Base-by-base conservation (phyloP, 805 yeast species). In the Saturnispora hagleri region DNA sequence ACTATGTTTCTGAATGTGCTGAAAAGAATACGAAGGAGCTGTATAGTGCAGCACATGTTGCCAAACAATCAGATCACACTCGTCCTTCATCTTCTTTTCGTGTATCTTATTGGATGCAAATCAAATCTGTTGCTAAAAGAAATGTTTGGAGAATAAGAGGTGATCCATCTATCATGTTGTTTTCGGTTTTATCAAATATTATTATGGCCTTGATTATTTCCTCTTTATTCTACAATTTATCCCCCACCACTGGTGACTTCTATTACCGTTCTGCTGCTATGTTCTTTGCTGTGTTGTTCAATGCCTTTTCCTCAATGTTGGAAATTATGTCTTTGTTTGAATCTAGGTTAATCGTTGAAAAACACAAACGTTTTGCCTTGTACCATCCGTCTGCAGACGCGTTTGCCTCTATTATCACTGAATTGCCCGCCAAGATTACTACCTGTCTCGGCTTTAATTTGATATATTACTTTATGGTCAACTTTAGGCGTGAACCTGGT, bases 261-360 rank as follows among this genome's bases (percentile, higher is more conserved):
- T 80, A 73, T 62, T 71, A 68, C 58, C 70, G 89, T 61, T 76
- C 81, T 58, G 80, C 88, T 42, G 75, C 82, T 45, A 69, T 85
- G 73, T 86, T 85, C 68, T 82, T 82, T 63, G 82, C 84, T 22
- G 73, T 79, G 45, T 69, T 81, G 60, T 81, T 80, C 65, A 81
- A 81, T 62, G 80, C 85, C 13, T 78, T 81, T 59, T 70, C 82
- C 17, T 80, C 83, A 17, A 62, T 81, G 53, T 69, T 80, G 59
- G 88, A 82, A 65, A 73, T 82, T 53, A 69, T 77, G 64, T 59
- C 79, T 1, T 60, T 79, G 27, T 81, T 70, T 60, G 82, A 79
- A 58, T 73, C 80, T 35, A 72, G 83, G 64, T 73, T 77, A 7
- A 74, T 80, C 55, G 79, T 79, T 34, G 83, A 79, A 60, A 80